phyloP scores from a whole-genome alignment of 139 green algal genomes.

The Marvania coccoides region DNA sequence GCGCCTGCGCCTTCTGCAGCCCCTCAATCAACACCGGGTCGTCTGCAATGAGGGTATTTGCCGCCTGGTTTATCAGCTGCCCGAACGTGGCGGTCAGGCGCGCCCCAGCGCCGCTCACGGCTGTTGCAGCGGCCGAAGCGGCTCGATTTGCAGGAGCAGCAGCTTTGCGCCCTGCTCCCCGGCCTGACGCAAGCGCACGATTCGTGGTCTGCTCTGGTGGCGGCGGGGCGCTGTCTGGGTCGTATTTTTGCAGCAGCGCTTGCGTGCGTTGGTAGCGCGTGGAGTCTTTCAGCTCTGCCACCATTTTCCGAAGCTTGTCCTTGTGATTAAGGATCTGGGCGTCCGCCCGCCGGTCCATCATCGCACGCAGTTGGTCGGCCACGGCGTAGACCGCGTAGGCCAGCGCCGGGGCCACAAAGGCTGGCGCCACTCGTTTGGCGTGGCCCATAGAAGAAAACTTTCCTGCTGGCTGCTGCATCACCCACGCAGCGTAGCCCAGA shows the following conservation, averaged over 20 bases:
- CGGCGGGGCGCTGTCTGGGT: constrained; percentile 38
- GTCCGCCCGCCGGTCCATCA: constrained; percentile 19
- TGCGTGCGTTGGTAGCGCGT: constrained; percentile 48
- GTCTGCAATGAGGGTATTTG: constrained; percentile 1
- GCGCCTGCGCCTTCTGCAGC: not conserved
- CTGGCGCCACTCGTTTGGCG: constrained; percentile 11
- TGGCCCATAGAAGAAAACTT: constrained; percentile 29
- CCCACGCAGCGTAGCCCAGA: constrained; percentile 6
- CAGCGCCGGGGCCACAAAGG: constrained; percentile 16
- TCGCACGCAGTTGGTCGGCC: not conserved
- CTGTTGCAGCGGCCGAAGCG: not conserved
- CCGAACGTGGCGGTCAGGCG: not conserved
- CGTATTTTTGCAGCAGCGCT: constrained; percentile 57
- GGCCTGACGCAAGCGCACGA: not conserved
- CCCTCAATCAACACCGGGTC: not conserved
- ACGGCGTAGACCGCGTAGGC: constrained; percentile 9
- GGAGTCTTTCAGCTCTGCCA: constrained; percentile 60
- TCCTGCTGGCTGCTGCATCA: constrained; percentile 24
- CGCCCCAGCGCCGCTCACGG: not conserved
- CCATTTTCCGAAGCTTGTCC: constrained; percentile 41
- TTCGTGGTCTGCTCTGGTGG: not conserved
- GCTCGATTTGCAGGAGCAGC: not conserved
- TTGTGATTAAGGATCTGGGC: constrained; percentile 22
- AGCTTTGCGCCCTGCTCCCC: not conserved
- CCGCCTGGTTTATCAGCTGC: not conserved